Conservation (phyloP, 208 protist genomes). For the Wallacemonas collosoma region DNA sequence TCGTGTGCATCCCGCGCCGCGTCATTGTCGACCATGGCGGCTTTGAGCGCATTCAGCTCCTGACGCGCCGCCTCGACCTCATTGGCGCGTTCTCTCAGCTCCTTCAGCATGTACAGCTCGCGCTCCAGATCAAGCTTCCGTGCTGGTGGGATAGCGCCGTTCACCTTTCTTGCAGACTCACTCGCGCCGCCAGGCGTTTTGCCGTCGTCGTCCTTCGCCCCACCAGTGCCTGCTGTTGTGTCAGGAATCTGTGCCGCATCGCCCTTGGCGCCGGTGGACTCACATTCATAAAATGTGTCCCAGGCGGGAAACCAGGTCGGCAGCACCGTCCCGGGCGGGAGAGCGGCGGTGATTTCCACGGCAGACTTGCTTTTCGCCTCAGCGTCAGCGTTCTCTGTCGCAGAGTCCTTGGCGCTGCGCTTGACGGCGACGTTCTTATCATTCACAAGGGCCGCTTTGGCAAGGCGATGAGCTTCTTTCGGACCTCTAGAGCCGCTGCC, state of each 20-base stretch:
- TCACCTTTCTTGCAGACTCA: neutral
- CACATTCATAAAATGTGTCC: neutral
- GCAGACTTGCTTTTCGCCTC: neutral
- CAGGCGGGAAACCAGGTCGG: constrained; percentile 10
- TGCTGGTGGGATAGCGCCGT: neutral
- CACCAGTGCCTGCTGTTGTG: neutral
- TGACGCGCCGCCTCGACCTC: constrained; percentile 20
- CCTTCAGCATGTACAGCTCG: constrained; percentile 22
- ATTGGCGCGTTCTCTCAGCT: constrained; percentile 23
- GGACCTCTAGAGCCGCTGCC: neutral
- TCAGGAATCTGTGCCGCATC: neutral
- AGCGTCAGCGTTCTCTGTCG: neutral
- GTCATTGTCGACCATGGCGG: neutral
- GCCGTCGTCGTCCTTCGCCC: neutral
- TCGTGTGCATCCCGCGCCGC: constrained; percentile 2
- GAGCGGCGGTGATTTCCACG: neutral
- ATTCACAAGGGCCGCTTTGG: neutral
- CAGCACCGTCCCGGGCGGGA: neutral
- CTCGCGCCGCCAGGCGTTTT: neutral
- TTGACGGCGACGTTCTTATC: neutral
- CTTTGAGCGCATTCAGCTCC: constrained; percentile 19
- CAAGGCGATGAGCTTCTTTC: neutral
- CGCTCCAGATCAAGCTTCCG: constrained; percentile 1
- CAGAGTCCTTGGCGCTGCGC: no score
- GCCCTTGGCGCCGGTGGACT: neutral